These are phyloP conservation scores for Colletotrichum simmondsii DNA, from an alignment of 2,329 filamentous ascomycete genomes.

Conservation along the genomic window DNA sequence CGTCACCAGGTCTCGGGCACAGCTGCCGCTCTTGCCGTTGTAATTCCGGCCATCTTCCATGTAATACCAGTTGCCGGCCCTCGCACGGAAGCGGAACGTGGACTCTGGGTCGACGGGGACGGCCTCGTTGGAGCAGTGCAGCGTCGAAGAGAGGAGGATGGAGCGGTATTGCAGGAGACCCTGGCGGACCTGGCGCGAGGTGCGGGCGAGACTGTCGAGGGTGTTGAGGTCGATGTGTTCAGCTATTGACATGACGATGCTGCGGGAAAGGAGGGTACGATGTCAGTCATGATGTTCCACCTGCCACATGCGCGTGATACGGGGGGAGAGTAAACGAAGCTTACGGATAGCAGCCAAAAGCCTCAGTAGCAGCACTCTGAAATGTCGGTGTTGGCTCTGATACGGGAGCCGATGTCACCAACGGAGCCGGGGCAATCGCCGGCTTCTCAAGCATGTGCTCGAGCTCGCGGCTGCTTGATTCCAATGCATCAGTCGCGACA, in stretches of 20 bases:
- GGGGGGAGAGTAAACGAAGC: neutral
- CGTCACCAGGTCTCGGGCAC: constrained; percentile 87
- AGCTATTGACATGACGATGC: constrained; percentile 81
- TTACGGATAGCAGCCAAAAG: constrained; percentile 51
- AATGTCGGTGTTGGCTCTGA: constrained; percentile 30
- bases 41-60: constrained; percentile 66
- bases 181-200: constrained; percentile 82
- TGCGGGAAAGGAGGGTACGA: constrained; percentile 49
- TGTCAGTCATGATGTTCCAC: neutral
- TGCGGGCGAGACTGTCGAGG: constrained; percentile 83
- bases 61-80: constrained; percentile 69
- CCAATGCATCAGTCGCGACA: constrained; percentile 23
- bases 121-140: constrained; percentile 82
- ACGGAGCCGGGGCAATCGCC: neutral
- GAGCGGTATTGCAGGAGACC: constrained; percentile 83
- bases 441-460: constrained; percentile 4
- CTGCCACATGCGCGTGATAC: neutral
- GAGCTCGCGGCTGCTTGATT: constrained; percentile 17
- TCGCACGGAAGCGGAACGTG: constrained; percentile 66
- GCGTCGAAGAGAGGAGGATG: constrained; percentile 77
- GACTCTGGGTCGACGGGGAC: constrained; percentile 65
- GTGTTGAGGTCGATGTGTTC: constrained; percentile 86
- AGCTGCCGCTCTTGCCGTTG: constrained; percentile 78
- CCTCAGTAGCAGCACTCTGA: constrained; percentile 40
- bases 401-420: neutral